Percentiles rank a stretch among this genome's conserved stretches.
Evolutionary conservation across 176 grass and related monocot genomes (phyloP).

Genomic region (Aegilops speltoides): DNA sequence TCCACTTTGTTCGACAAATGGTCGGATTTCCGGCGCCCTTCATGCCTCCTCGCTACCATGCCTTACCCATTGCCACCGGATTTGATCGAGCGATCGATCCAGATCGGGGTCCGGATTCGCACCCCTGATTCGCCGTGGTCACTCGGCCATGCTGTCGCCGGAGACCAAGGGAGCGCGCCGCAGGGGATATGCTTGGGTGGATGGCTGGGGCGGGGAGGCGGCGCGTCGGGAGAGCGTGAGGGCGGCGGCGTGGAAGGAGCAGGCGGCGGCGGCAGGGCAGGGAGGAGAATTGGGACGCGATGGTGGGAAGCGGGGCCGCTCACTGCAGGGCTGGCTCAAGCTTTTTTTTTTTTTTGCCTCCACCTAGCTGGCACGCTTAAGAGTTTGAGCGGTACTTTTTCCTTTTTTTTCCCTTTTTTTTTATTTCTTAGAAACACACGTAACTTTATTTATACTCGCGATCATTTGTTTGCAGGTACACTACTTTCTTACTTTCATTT

Average conservation of each 20-base stretch:
- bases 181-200: not conserved
- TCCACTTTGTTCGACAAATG: conserved; percentile 56
- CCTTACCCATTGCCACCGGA: conserved; percentile 6
- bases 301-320: not conserved
- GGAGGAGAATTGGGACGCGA: not conserved
- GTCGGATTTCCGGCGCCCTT: conserved; percentile 33
- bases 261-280: not conserved
- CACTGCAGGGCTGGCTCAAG: not conserved
- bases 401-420: too few relatives aligned
- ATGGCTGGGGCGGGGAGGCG: not conserved
- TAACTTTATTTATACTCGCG: too few relatives aligned
- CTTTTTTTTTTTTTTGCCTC: not conserved
- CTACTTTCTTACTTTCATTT: too few relatives aligned
- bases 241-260: too few relatives aligned
- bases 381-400: not conserved
- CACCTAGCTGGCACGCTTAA: not conserved
- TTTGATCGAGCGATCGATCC: not conserved
- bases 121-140: not conserved
- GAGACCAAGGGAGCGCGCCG: not conserved
- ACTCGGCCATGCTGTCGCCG: not conserved
- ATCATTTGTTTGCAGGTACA: too few relatives aligned
- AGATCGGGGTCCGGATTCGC: not conserved
- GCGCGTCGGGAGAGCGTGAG: not conserved
- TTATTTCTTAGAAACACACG: too few relatives aligned
- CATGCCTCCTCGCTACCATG: conserved; percentile 28